A percentile compares a stretch with the other conserved stretches of the same genome.
Conservation (phyloP, 441 rosid genomes). For the Gossypium schwendimanii region DNA sequence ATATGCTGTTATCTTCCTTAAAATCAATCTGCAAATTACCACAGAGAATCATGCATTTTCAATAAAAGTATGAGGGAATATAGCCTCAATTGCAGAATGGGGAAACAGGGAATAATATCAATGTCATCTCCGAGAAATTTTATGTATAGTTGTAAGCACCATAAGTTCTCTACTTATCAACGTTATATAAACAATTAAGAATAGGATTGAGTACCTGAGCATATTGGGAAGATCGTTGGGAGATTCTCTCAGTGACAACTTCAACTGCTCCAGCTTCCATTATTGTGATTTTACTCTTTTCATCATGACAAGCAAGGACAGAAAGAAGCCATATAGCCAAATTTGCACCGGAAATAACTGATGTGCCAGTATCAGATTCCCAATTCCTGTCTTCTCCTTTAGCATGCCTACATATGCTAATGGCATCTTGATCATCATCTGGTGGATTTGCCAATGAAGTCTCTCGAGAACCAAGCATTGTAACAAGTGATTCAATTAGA, state of each 20-base stretch:
- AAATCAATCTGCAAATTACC: conserved; percentile 63
- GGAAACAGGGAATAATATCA: conserved; percentile 9
- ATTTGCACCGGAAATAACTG: conserved; percentile 61
- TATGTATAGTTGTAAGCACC: neutral
- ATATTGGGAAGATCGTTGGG: conserved; percentile 50
- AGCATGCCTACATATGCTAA: conserved; percentile 56
- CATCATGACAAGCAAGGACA: conserved; percentile 92
- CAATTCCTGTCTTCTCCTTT: conserved; percentile 48
- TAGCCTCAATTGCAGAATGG: neutral
- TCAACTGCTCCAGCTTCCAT: conserved; percentile 96
- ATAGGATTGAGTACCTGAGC: conserved; percentile 56
- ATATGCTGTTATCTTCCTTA: conserved; percentile 80
- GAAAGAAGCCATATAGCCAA: conserved; percentile 90
- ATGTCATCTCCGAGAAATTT: conserved; percentile 11
- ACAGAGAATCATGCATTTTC: conserved; percentile 17
- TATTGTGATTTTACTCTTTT: conserved; percentile 66
- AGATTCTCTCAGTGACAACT: conserved; percentile 74
- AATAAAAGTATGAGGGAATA: conserved; percentile 9
- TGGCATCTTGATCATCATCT: conserved; percentile 41
- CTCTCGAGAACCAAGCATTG: conserved; percentile 53
- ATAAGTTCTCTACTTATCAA: conserved; percentile 2
- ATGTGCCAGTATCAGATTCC: conserved; percentile 41
- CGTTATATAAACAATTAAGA: neutral
- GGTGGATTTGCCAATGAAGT: conserved; percentile 43
- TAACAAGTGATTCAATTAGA: conserved; percentile 78